These are phyloP conservation scores for Geotrichum cucujoidarum DNA, from an alignment of 1,139 yeast species.

Conservation along the genomic window DNA sequence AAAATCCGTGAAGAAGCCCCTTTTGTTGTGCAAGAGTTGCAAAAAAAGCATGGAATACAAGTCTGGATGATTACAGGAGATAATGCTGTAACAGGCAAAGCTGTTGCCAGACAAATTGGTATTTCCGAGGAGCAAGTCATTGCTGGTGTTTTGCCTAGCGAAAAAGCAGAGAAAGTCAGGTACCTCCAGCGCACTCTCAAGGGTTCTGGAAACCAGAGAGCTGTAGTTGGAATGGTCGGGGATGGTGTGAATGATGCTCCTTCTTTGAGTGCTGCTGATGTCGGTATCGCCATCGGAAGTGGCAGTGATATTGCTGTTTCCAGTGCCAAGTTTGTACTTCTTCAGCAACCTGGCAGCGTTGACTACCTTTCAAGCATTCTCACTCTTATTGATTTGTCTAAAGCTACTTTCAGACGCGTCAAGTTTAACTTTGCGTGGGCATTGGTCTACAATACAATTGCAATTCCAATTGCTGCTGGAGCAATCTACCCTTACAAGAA, in stretches of 20 bases:
- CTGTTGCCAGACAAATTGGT: slow-evolving; percentile 62
- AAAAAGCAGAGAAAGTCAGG: slow-evolving; percentile 57
- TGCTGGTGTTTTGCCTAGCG: slow-evolving; percentile 70
- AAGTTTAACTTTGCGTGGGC: slow-evolving; percentile 86
- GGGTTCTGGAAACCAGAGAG: slow-evolving; percentile 26
- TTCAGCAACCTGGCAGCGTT: slow-evolving; percentile 30
- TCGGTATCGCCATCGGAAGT: slow-evolving; percentile 86
- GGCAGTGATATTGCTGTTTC: slow-evolving; percentile 94
- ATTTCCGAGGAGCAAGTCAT: slow-evolving; percentile 51
- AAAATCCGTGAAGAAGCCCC: slow-evolving; percentile 59
- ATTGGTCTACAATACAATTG: slow-evolving; percentile 69
- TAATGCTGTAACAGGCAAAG: slow-evolving; percentile 58
- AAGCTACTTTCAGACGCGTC: slow-evolving; percentile 63
- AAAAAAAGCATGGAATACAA: slow-evolving; percentile 43
- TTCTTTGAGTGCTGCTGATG: slow-evolving; percentile 77
- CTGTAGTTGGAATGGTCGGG: slow-evolving; percentile 64
- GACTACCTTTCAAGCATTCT: slow-evolving; percentile 46
- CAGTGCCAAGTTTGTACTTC: slow-evolving; percentile 81
- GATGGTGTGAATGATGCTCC: slow-evolving; percentile 97
- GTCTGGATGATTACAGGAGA: slow-evolving; percentile 77
- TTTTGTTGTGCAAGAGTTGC: slow-evolving; percentile 46
- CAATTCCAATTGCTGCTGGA: slow-evolving; percentile 94
- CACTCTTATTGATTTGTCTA: slow-evolving; percentile 64
- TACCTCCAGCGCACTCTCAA: slow-evolving; percentile 42
- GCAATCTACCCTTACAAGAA: slow-evolving; percentile 69